Base-by-base conservation (phyloP, 2,329 filamentous ascomycete genomes). In the Hypoxylon sp. region DNA sequence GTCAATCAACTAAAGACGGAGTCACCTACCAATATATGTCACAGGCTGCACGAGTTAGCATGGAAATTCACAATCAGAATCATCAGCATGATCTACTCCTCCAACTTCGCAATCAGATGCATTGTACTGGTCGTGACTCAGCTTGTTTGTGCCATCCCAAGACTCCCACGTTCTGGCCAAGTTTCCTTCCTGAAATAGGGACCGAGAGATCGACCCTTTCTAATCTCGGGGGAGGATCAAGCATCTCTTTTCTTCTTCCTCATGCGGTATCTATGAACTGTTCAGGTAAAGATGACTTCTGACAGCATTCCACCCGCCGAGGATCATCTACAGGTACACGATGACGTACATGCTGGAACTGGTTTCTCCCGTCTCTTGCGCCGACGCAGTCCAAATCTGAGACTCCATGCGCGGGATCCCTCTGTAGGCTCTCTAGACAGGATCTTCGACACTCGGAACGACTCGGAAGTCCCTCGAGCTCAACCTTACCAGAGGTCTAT, bases 401-500 rank as follows among this genome's bases (percentile, higher is more conserved):
- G 42, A 33, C 57, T 53, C 18, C 63, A 64, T 58, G 51, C 41
- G 27, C 63, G 62, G 23, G 52, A 63, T 38, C 21, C 62, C 35
- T 72, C 71, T 7, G 64, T 67, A 13, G 60, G 60, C 33, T 72
- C 70, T 10, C 54, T 72, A 33, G 68, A 71, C 40, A 67, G 65
- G 43, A 62, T 71, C 17, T 72, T 67, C 52, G 63, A 69, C 11
- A 72, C 71, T 13, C 64, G 67, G 11, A 55, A 59, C 31, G 54
- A 67, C 33, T 54, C 60, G 15, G 48, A 60, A 7, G 20, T 40
- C n/a, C 52, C 48, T 38, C 59, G 33, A 17, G 48, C 50, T 21
- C 55, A 49, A 11, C 42, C 47, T 26, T 42, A 60, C 17, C 55
- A 55, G 37, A 65, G 38, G 24, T 37, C 59, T 42, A 58, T 66